phyloP scores from a whole-genome alignment of 495 filamentous ascomycete species.

The Penicillium egyptiacum region DNA sequence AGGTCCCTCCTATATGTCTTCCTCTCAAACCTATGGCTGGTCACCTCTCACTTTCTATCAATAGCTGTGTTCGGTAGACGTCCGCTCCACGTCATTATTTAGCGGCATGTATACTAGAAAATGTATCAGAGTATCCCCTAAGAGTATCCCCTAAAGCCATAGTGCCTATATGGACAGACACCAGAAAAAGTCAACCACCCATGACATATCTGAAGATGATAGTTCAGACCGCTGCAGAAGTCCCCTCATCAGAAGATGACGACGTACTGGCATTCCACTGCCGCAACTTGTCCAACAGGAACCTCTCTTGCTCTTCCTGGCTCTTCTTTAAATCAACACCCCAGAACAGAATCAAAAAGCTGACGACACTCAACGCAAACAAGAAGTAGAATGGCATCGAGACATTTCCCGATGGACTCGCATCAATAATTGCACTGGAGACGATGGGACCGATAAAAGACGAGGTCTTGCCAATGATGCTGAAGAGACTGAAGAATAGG shows the following conservation, averaged over 20 bases:
- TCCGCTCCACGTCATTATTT: neutral
- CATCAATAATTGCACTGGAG: constrained; percentile 66
- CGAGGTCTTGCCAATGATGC: constrained; percentile 63
- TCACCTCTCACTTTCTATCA: neutral
- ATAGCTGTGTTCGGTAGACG: neutral
- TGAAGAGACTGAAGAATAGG: constrained; percentile 66
- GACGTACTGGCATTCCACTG: constrained; percentile 10
- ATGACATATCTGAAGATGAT: neutral
- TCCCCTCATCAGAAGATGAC: constrained; percentile 3
- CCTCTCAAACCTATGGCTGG: neutral
- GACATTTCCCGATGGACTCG: constrained; percentile 50
- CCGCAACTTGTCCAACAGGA: constrained; percentile 24
- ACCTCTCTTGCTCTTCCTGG: constrained; percentile 52
- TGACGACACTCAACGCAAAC: constrained; percentile 56
- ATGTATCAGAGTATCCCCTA: neutral
- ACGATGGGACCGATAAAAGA: constrained; percentile 65
- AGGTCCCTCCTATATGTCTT: neutral
- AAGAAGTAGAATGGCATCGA: constrained; percentile 66
- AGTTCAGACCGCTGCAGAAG: constrained; percentile 5
- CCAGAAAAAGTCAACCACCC: constrained; percentile 44
- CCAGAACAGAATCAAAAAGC: constrained; percentile 49
- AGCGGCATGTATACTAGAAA: neutral
- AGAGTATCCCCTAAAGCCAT: too few species aligned
- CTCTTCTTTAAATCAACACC: constrained; percentile 61
- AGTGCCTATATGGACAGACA: constrained; percentile 53